These are phyloP conservation scores for Corymbia maculata DNA, from an alignment of 345 rosid genomes.

Conservation along the genomic window DNA sequence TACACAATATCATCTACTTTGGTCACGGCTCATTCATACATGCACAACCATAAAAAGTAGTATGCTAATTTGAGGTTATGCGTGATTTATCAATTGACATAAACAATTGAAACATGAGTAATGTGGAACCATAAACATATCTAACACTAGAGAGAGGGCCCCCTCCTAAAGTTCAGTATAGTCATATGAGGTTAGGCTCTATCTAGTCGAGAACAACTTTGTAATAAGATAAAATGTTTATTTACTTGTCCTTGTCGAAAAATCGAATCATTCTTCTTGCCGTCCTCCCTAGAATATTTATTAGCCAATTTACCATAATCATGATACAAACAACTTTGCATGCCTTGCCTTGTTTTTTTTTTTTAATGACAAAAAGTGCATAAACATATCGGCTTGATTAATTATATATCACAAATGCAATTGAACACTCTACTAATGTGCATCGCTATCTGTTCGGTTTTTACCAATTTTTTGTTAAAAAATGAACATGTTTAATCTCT, in stretches of 20 bases:
- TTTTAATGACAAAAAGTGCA: background rate
- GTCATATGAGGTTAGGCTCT: background rate
- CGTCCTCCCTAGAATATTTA: background rate
- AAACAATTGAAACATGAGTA: background rate
- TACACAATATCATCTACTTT: fast-evolving
- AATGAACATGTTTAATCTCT: background rate
- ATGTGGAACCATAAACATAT: too few species aligned
- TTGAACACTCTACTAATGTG: background rate
- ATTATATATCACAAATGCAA: background rate
- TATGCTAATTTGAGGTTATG: background rate
- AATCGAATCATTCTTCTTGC: background rate
- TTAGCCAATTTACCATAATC: background rate
- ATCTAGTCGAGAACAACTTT: background rate
- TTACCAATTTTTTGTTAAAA: background rate
- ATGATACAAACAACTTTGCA: background rate
- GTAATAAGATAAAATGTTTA: too few species aligned
- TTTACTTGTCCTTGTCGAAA: background rate
- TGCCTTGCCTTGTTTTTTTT: background rate
- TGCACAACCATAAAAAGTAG: background rate
- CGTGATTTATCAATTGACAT: too few species aligned
- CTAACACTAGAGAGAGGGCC: background rate
- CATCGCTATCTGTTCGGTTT: background rate
- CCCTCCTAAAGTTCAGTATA: background rate
- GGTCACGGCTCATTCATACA: background rate
- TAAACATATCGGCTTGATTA: background rate